Evolutionary conservation across 23 red algal genomes (phyloP).

Genomic region (Gracilaria gracilis): DNA sequence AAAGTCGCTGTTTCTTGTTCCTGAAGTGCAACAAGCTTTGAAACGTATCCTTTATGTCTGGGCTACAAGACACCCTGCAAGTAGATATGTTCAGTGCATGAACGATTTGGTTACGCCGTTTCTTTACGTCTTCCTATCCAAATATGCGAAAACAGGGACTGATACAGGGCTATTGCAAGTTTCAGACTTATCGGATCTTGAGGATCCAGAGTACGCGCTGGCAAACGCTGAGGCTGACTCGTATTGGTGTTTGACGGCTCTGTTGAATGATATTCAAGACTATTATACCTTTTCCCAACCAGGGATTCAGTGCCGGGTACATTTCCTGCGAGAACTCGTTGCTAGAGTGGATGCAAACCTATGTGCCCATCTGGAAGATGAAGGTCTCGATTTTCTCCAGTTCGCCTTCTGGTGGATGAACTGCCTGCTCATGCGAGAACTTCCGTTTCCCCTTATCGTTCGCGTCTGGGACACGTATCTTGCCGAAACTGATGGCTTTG

Average conservation of each 20-base stretch:
- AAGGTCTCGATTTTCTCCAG: conserved; percentile 90
- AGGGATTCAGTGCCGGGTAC: conserved; percentile 93
- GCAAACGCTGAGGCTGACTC: conserved; percentile 91
- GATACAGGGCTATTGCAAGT: conserved; percentile 21
- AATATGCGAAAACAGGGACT: conserved; percentile 40
- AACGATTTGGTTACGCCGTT: conserved; percentile 96
- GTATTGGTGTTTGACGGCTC: conserved; percentile 93
- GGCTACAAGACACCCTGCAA: conserved; percentile 92
- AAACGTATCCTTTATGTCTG: conserved; percentile 92
- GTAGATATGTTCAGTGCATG: conserved; percentile 97
- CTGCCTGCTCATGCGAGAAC: conserved; percentile 95
- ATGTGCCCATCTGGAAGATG: conserved; percentile 74
- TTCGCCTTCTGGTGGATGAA: conserved; percentile 99
- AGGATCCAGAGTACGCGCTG: conserved; percentile 42
- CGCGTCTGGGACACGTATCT: conserved; percentile 97
- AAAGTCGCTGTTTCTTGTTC: conserved; percentile 81
- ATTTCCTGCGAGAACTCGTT: conserved; percentile 80
- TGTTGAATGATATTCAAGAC: conserved; percentile 91
- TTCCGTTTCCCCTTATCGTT: conserved; percentile 88
- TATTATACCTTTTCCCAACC: conserved; percentile 97
- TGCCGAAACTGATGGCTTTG: conserved; percentile 89
- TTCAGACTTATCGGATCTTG: conserved; percentile 36
- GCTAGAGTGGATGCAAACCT: conserved; percentile 78
- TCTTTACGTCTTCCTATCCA: conserved; percentile 87
- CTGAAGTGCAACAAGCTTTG: conserved; percentile 75